A percentile compares a stretch with the other conserved stretches of the same genome.
These are phyloP conservation scores for Yamadazyma nakazawae DNA, from an alignment of 805 yeast species.

Conservation along the genomic window DNA sequence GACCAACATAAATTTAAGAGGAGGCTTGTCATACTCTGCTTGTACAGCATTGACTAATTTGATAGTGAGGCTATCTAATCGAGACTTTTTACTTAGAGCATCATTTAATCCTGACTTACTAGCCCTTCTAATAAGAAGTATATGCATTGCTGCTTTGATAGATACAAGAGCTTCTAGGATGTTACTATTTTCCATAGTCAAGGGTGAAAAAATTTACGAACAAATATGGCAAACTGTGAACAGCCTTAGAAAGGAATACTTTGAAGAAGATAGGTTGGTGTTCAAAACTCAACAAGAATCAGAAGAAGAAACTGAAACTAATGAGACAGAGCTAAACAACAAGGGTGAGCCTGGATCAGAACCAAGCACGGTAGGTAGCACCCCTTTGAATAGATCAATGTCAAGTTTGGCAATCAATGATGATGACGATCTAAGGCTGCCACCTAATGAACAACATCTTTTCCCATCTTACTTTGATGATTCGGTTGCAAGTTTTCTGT, in stretches of 20 bases:
- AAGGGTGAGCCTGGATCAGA: background rate
- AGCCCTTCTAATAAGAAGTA: constrained; percentile 55
- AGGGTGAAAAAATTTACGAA: constrained; percentile 37
- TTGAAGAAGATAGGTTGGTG: constrained; percentile 19
- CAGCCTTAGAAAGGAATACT: constrained; percentile 23
- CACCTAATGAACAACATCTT: background rate
- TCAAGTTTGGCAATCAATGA: constrained; percentile 4
- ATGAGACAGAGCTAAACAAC: constrained; percentile 6
- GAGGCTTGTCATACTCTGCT: constrained; percentile 51
- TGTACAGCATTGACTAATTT: constrained; percentile 45
- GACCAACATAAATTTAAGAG: constrained; percentile 32
- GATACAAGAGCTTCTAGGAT: constrained; percentile 51
- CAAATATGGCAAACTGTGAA: constrained; percentile 33
- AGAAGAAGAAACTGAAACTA: constrained; percentile 9
- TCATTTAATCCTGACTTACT: constrained; percentile 51
- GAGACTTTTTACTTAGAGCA: constrained; percentile 33
- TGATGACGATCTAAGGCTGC: constrained; percentile 4
- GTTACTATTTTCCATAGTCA: constrained; percentile 48
- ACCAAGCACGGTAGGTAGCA: background rate
- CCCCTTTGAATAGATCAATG: constrained; percentile 2
- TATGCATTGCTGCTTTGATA: constrained; percentile 51
- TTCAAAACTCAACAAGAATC: constrained; percentile 16
- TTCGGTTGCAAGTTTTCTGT: background rate
- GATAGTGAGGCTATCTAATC: constrained; percentile 35
- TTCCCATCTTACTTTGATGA: background rate